Conservation (phyloP, 2,329 filamentous ascomycete genomes). For the Grosmannia huntii region DNA sequence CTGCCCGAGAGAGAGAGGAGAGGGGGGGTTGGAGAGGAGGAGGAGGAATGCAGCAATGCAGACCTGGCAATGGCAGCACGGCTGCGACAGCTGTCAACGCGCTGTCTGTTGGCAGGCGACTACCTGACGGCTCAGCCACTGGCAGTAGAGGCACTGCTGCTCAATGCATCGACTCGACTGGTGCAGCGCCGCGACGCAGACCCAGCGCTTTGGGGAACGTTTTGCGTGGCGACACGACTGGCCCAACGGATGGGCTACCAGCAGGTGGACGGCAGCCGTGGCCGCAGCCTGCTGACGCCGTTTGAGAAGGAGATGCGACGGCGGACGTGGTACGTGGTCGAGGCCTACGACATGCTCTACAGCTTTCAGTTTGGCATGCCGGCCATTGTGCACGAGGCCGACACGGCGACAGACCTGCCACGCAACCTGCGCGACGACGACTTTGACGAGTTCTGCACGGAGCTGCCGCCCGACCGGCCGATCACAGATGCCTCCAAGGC, state of each 20-base stretch:
- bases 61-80: constrained; percentile 4
- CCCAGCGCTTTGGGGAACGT: constrained; percentile 32
- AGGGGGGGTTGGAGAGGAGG: neutral
- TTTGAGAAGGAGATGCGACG: constrained; percentile 40
- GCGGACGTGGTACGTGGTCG: constrained; percentile 34
- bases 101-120: constrained; percentile 34
- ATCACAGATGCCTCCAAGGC: constrained; percentile 43
- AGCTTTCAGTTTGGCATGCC: constrained; percentile 34
- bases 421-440: constrained; percentile 53
- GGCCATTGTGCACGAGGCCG: constrained; percentile 36
- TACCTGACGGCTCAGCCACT: constrained; percentile 32
- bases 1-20: constrained; percentile 10
- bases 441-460: constrained; percentile 41
- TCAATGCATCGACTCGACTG: constrained; percentile 30
- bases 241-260: constrained; percentile 41
- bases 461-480: constrained; percentile 44
- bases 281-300: constrained; percentile 20
- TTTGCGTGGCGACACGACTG: constrained; percentile 31
- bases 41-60: constrained; percentile 9
- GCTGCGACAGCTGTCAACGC: constrained; percentile 22
- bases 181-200: constrained; percentile 28
- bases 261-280: constrained; percentile 18
- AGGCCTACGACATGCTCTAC: constrained; percentile 34
- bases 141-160: constrained; percentile 35
- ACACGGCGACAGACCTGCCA: constrained; percentile 49